Percentiles rank a stretch among this genome's conserved stretches.
Evolutionary conservation across 305 asterid genomes (phyloP).

Genomic region (Coffea humblotiana): DNA sequence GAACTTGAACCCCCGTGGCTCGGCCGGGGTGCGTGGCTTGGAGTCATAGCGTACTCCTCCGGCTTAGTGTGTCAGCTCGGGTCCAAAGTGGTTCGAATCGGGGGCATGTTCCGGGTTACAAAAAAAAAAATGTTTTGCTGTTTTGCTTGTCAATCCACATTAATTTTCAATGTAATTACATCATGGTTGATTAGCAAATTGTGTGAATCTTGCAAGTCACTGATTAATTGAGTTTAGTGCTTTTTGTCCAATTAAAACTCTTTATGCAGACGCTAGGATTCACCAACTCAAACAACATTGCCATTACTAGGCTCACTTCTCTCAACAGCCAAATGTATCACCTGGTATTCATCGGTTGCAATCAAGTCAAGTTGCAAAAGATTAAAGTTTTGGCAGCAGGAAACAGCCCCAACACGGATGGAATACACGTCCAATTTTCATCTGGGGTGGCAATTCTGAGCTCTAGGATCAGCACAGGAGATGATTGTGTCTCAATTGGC

Average conservation of each 20-base stretch:
- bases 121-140: too few species aligned
- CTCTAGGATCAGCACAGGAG: conserved; percentile 23
- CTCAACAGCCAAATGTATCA: conserved; percentile 21
- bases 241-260: not conserved
- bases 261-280: conserved; percentile 21
- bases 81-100: too few species aligned
- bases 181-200: too few species aligned
- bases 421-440: conserved; percentile 20
- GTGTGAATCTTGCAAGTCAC: too few species aligned
- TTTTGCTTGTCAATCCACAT: too few species aligned
- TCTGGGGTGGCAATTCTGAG: conserved; percentile 6
- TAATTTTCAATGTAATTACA: too few species aligned
- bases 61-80: too few species aligned
- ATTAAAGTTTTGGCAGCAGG: conserved; percentile 16
- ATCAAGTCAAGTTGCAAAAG: conserved; percentile 8
- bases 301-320: conserved; percentile 11
- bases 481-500: conserved; percentile 25
- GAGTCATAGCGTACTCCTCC: too few species aligned
- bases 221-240: too few species aligned
- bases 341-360: conserved; percentile 22
- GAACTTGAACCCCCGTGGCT: too few species aligned
- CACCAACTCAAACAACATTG: conserved; percentile 17
- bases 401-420: conserved; percentile 29
- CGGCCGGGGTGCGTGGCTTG: too few species aligned
- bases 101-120: too few species aligned